Percentiles rank a stretch among this genome's conserved stretches.
Conservation (phyloP, 1,284 basidiomycete genomes). For the Melampsora larici-populina region DNA sequence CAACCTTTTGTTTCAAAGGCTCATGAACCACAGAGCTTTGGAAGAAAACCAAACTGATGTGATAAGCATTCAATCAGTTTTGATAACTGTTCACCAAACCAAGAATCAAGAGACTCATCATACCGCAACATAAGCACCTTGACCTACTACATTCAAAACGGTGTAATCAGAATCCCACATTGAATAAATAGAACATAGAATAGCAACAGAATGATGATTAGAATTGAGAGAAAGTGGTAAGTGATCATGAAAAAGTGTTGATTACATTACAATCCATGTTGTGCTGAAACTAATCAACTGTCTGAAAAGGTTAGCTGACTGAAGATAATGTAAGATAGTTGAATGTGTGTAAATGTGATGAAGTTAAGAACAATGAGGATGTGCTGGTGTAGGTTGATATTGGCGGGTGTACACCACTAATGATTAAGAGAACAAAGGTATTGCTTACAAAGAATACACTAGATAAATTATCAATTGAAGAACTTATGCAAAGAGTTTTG, state of each 20-base stretch:
- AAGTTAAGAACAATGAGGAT: neutral
- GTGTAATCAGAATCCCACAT: constrained; percentile 43
- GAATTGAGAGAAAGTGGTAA: neutral
- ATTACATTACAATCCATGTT: constrained; percentile 14
- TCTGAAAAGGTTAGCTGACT: neutral
- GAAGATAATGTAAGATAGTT: neutral
- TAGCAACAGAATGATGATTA: neutral
- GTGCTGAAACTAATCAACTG: too few species aligned
- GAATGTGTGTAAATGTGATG: neutral
- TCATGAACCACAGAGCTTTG: constrained; percentile 37
- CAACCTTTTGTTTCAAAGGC: constrained; percentile 38
- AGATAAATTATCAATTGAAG: too few species aligned
- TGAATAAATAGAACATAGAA: constrained; percentile 6
- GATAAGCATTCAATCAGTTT: too few species aligned
- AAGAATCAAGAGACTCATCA: constrained; percentile 18
- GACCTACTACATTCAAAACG: constrained; percentile 75
- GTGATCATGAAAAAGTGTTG: neutral
- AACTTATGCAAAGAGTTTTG: too few species aligned
- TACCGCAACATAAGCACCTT: constrained; percentile 67
- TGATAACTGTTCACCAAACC: too few species aligned
- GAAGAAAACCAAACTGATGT: neutral
- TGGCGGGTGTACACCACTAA: too few species aligned
- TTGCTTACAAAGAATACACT: too few species aligned
- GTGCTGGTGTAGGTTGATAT: too few species aligned
- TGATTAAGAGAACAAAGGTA: too few species aligned